These are phyloP conservation scores for Trifolium repens DNA, from an alignment of 306 rosid species.

Conservation along the genomic window DNA sequence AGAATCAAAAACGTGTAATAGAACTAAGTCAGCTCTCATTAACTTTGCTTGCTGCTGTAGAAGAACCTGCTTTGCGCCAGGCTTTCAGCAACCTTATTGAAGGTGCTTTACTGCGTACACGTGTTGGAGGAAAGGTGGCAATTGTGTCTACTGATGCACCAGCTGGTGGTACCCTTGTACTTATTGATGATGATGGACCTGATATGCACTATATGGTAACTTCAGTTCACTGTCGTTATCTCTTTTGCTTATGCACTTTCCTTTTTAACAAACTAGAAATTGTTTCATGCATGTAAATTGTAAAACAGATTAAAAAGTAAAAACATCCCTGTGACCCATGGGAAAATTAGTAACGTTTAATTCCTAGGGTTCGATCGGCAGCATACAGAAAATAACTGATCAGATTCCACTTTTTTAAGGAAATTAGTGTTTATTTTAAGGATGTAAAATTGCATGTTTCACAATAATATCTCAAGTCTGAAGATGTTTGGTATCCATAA, in stretches of 20 bases:
- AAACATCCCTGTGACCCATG: conserved; percentile 13
- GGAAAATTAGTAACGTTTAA: conserved; percentile 23
- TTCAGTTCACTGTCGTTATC: conserved; percentile 31
- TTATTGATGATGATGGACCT: conserved; percentile 94
- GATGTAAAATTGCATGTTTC: conserved; percentile 17
- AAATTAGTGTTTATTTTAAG: conserved; percentile 24
- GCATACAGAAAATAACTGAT: neutral
- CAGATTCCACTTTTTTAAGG: conserved; percentile 27
- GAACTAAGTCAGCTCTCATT: conserved; percentile 64
- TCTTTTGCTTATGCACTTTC: conserved; percentile 12
- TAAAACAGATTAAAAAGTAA: conserved; percentile 18
- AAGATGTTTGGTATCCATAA: conserved; percentile 23
- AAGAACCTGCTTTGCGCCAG: conserved; percentile 92
- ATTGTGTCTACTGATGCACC: conserved; percentile 82
- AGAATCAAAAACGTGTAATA: conserved; percentile 63
- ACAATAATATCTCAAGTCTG: neutral
- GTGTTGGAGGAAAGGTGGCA: conserved; percentile 85
- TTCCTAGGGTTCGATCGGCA: conserved; percentile 3
- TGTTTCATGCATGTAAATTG: conserved; percentile 20
- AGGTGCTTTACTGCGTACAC: conserved; percentile 86
- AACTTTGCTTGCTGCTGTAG: conserved; percentile 75
- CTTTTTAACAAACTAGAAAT: conserved; percentile 29
- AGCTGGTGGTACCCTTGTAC: conserved; percentile 87
- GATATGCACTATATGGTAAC: conserved; percentile 98
- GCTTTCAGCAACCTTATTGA: conserved; percentile 92